Evolutionary conservation across 1,284 basidiomycete genomes (phyloP).

Genomic region (Apiotrichum akiyoshidainum): DNA sequence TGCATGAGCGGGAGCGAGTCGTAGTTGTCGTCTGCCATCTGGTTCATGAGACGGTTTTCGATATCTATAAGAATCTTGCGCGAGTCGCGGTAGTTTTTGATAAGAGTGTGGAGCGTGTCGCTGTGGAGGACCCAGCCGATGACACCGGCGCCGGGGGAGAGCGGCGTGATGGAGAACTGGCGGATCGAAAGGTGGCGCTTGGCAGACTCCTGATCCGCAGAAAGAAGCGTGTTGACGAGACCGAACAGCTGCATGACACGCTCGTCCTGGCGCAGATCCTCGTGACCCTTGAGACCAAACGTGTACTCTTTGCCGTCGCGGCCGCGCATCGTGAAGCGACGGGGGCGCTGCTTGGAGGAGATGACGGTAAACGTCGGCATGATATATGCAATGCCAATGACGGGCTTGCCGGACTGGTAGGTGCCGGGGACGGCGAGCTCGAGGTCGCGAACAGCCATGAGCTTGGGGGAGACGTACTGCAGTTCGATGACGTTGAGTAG

Average conservation of each 20-base stretch:
- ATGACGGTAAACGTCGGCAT: conserved; percentile 86
- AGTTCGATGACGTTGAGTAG: conserved; percentile 87
- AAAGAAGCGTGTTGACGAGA: conserved; percentile 90
- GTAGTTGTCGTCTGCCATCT: conserved; percentile 97
- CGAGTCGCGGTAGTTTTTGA: conserved; percentile 91
- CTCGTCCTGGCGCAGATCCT: conserved; percentile 98
- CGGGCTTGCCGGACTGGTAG: conserved; percentile 83
- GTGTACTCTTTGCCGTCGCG: conserved; percentile 92
- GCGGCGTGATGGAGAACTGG: conserved; percentile 86
- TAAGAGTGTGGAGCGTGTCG: conserved; percentile 96
- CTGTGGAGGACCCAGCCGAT: conserved; percentile 95
- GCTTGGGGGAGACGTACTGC: conserved; percentile 93
- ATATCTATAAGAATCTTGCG: conserved; percentile 96
- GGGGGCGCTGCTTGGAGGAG: conserved; percentile 95
- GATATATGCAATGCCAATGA: conserved; percentile 81
- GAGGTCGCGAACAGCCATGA: conserved; percentile 83
- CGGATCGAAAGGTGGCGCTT: conserved; percentile 95
- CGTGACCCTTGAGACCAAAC: conserved; percentile 94
- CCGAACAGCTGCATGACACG: conserved; percentile 99
- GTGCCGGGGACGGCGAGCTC: conserved; percentile 96
- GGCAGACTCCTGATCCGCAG: conserved; percentile 90
- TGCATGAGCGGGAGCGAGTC: conserved; percentile 91
- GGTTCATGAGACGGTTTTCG: conserved; percentile 96
- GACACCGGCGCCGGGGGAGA: conserved; percentile 94
- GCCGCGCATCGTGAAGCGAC: conserved; percentile 82